Base-by-base conservation (phyloP, 352 stramenopile species). In the Globisporangium abappressorium region DNA sequence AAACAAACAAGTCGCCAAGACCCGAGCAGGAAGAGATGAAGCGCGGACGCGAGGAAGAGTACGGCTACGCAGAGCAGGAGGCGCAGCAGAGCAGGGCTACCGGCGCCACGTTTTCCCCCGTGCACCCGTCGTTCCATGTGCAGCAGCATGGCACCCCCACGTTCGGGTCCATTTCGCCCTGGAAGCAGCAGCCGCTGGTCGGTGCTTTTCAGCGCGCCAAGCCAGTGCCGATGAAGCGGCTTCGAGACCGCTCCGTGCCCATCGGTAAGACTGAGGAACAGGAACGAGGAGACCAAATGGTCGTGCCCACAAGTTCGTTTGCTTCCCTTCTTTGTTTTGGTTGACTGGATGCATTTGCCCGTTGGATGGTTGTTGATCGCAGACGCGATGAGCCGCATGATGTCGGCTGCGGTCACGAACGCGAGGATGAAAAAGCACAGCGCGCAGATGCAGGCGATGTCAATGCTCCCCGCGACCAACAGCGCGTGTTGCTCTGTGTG, bases 321-420 rank as follows among this genome's bases (percentile, higher is more conserved):
- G 46, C 2, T 18, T 24, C 6, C 2, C 26, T 6, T 20, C 20
- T 30, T 62, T 20, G 55, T 54, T 62, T 14, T 30, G 56, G 51
- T 41, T 24, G n/a, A 5, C n/a, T 59, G 20, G 62, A 33, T 66
- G 53, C 30, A 26, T 43, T 59, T 62, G 20, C 2, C 58, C 11
- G 7, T 46, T 46, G 38, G 43, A 51, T 51, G 43, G 43, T 62
- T 12, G 47, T 3, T 26, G 34, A 9, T 3, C 65, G 51, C 57
- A 93, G 85, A 93, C 66, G 85, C 83, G 24, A 73, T 91, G 73
- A 93, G 79, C 60, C 82, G 81, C 36, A 79, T 93, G 70, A 93
- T 93, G 85, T 87, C 82, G 11, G 83, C 83, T 7, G 85, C 85
- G 38, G 76, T 85, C 66, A 91, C 84, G 41, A 85, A 70, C 43